phyloP scores from a whole-genome alignment of 169 alveolate species.

The Plasmodium gonderi region DNA sequence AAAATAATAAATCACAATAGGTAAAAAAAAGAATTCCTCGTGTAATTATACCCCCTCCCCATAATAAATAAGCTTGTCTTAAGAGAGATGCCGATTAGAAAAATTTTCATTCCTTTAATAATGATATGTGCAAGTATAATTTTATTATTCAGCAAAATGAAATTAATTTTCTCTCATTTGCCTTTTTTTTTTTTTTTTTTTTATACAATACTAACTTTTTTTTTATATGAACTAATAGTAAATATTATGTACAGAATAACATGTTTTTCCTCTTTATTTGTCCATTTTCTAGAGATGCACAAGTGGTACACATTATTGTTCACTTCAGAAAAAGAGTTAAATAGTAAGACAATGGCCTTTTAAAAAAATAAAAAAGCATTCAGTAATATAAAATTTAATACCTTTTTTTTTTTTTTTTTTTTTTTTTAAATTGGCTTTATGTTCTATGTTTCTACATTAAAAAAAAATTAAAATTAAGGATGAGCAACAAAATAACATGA shows the following conservation, averaged over 20 bases:
- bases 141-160: background rate
- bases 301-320: background rate
- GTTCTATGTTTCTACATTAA: no score
- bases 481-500: no score
- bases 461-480: no score
- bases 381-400: background rate
- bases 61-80: background rate
- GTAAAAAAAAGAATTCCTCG: no score
- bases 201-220: background rate
- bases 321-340: background rate
- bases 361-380: background rate
- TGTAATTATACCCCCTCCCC: no score
- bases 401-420: background rate
- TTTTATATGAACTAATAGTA: background rate
- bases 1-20: no score
- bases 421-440: no score
- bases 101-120: background rate
- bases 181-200: background rate
- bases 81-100: background rate
- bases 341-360: background rate
- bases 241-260: background rate
- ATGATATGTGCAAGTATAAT: background rate
- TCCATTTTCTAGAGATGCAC: background rate
- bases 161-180: background rate
- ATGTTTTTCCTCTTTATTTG: background rate